These are phyloP conservation scores for Pholiota molesta DNA, from an alignment of 768 basidiomycete species.

Conservation along the genomic window DNA sequence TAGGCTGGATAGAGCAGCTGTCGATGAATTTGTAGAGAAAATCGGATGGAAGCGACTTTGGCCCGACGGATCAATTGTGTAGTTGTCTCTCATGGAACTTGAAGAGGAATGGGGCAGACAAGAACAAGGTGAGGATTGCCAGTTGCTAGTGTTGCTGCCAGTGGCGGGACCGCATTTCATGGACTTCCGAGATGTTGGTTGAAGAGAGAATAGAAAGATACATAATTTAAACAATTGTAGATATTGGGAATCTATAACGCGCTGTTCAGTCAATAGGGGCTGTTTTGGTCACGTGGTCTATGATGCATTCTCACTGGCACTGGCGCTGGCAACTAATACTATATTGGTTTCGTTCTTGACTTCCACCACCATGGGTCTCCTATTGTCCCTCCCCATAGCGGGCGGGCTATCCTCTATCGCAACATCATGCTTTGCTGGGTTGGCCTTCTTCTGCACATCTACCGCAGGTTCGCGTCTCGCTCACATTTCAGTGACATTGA, in stretches of 20 bases:
- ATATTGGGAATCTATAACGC: too few relatives aligned
- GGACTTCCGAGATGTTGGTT: too few relatives aligned
- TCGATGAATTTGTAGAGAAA: neutral
- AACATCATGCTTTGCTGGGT: conserved; percentile 79
- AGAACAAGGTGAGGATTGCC: too few relatives aligned
- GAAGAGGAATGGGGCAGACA: too few relatives aligned
- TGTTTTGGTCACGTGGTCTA: neutral
- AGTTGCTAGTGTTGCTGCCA: too few relatives aligned
- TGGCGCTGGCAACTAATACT: neutral
- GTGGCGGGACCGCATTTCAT: too few relatives aligned
- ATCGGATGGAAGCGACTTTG: neutral
- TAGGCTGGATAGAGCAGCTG: neutral
- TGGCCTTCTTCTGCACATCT: conserved; percentile 87
- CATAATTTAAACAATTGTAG: too few relatives aligned
- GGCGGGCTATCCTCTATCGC: conserved; percentile 72
- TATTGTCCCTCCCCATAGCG: conserved; percentile 73
- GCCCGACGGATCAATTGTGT: neutral
- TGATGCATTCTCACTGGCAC: neutral
- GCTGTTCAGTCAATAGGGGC: too few relatives aligned
- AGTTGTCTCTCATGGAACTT: too few relatives aligned
- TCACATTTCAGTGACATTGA: neutral
- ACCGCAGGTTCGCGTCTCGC: conserved; percentile 63
- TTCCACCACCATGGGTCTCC: conserved; percentile 60
- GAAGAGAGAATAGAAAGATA: too few relatives aligned
- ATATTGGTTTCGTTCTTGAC: neutral